Evolutionary conservation across 352 stramenopile species (phyloP).

Genomic region (Pythium phragmiticola): DNA sequence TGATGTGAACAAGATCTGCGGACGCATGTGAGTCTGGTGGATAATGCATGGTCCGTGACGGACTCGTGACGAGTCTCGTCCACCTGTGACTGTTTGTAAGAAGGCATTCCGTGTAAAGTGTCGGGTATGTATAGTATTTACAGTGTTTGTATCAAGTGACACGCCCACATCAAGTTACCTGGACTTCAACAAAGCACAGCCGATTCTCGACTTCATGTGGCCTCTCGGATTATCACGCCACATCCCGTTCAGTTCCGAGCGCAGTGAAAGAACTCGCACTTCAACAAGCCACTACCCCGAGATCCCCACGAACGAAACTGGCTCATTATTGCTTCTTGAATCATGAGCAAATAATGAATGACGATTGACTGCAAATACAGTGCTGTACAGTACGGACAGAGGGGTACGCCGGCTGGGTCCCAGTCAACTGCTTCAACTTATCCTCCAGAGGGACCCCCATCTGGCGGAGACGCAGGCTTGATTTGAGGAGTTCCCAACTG

Average conservation of each 20-base stretch:
- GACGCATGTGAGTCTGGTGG: not conserved
- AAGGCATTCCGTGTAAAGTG: too few species aligned
- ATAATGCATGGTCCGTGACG: not conserved
- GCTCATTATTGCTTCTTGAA: conserved; percentile 4
- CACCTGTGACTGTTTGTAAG: not conserved
- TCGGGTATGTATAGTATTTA: too few species aligned
- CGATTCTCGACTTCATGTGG: conserved; percentile 3
- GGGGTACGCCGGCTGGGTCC: too few species aligned
- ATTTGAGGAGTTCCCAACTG: not conserved
- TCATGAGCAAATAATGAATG: not conserved
- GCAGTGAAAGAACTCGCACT: not conserved
- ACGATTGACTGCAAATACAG: not conserved
- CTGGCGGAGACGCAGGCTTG: not conserved
- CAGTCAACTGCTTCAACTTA: conserved; percentile 5
- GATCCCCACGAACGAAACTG: not conserved
- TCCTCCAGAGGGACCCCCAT: not conserved
- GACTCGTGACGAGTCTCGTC: not conserved
- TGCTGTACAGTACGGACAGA: too few species aligned
- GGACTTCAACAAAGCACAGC: not conserved
- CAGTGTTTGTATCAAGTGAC: too few species aligned
- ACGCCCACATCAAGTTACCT: not conserved
- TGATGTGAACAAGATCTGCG: not conserved
- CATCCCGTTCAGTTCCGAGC: conserved; percentile 9
- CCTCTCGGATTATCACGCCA: conserved; percentile 4
- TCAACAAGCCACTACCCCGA: not conserved